Percentiles rank a stretch among this genome's conserved stretches.
These are phyloP conservation scores for Penicillium concentricum DNA, from an alignment of 2,329 filamentous ascomycete genomes.

Conservation along the genomic window DNA sequence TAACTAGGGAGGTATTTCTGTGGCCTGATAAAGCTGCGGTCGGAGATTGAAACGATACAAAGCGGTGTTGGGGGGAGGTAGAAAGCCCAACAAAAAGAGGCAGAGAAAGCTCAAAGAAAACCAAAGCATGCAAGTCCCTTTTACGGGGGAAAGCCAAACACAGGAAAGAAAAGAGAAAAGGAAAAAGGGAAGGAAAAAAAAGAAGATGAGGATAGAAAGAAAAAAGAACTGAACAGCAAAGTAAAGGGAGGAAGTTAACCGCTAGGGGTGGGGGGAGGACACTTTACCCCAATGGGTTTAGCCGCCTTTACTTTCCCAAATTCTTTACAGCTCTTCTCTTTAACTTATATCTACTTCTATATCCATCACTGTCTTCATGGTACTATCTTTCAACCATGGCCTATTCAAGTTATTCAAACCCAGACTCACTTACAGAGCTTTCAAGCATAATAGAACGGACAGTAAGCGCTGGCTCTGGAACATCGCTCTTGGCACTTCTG, in stretches of 20 bases:
- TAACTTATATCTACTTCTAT: not conserved
- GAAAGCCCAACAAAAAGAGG: slow-evolving; percentile 10
- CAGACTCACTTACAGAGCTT: slow-evolving; percentile 10
- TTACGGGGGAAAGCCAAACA: slow-evolving; percentile 25
- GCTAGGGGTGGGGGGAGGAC: slow-evolving; percentile 22
- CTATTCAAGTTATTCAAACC: slow-evolving; percentile 4
- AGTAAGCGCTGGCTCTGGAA: slow-evolving; percentile 7
- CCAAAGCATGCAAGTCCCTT: slow-evolving; percentile 14
- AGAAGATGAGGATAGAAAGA: slow-evolving; percentile 14
- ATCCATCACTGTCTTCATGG: not conserved
- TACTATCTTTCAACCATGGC: not conserved
- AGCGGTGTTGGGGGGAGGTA: slow-evolving; percentile 4
- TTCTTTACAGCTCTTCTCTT: not conserved
- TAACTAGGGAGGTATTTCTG: not conserved
- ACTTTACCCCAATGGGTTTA: slow-evolving; percentile 23
- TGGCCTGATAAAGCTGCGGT: slow-evolving; percentile 6
- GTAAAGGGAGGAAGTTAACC: slow-evolving; percentile 26
- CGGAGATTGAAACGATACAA: slow-evolving; percentile 8
- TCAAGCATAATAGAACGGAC: slow-evolving; percentile 11
- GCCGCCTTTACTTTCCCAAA: slow-evolving; percentile 3
- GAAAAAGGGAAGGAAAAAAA: slow-evolving; percentile 19
- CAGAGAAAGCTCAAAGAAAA: slow-evolving; percentile 9
- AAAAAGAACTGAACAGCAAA: slow-evolving; percentile 15
- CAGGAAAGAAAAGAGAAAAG: slow-evolving; percentile 25
- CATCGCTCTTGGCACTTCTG: slow-evolving; percentile 15